Percentiles rank a stretch among this genome's conserved stretches.
Evolutionary conservation across 495 filamentous ascomycete genomes (phyloP).

Genomic region (Aspergillus incahuasiensis): DNA sequence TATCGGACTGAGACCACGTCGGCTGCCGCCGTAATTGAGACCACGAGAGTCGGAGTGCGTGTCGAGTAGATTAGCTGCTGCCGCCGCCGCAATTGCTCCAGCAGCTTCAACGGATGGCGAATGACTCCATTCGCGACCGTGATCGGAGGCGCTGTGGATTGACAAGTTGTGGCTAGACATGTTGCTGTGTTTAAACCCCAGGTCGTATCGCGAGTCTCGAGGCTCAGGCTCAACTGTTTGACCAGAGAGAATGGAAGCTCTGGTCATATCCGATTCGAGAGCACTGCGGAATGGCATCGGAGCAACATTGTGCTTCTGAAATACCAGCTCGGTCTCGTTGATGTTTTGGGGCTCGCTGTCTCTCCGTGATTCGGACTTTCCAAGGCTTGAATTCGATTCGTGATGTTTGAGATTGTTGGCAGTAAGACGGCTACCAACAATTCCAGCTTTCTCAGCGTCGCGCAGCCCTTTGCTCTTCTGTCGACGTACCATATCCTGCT

Average conservation of each 20-base stretch:
- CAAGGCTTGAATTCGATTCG: conserved; percentile 57
- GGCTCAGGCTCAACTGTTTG: conserved; percentile 60
- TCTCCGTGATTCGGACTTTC: conserved; percentile 44
- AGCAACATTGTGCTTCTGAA: conserved; percentile 58
- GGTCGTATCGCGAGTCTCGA: conserved; percentile 43
- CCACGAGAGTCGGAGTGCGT: conserved; percentile 37
- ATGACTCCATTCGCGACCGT: conserved; percentile 41
- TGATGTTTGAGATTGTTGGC: conserved; percentile 61
- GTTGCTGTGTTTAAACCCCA: conserved; percentile 56
- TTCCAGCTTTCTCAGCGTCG: conserved; percentile 52
- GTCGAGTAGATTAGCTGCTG: conserved; percentile 41
- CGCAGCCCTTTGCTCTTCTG: conserved; percentile 58
- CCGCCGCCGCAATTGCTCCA: conserved; percentile 44
- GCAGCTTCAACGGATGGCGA: conserved; percentile 44
- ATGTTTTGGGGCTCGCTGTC: conserved; percentile 44
- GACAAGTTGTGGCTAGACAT: conserved; percentile 52
- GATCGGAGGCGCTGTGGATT: conserved; percentile 47
- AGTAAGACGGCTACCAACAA: conserved; percentile 55
- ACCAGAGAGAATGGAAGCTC: conserved; percentile 82
- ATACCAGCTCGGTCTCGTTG: conserved; percentile 57
- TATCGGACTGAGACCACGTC: conserved; percentile 73
- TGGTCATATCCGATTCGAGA: conserved; percentile 72
- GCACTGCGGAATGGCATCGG: conserved; percentile 85
- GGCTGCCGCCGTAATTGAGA: conserved; percentile 48
- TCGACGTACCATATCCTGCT: conserved; percentile 50